Evolutionary conservation across 1,284 basidiomycete genomes (phyloP), one percentile per base, ranked within the genome.

Genomic region (Boletus semigastroideus): DNA sequence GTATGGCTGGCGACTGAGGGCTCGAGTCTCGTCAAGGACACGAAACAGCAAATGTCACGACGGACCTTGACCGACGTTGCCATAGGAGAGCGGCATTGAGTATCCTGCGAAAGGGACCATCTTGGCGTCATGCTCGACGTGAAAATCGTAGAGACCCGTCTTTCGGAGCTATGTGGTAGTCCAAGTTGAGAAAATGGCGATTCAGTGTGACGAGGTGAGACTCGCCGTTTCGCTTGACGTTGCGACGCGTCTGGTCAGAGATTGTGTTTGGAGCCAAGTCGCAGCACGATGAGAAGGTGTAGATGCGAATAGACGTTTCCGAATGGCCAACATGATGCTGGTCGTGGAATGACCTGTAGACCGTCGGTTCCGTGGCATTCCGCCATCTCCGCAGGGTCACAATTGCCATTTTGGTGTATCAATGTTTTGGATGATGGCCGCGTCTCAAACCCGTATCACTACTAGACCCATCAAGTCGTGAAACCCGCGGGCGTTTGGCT

Each of bases 41-140:
- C 44, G 41, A 49, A 61, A 66, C 46, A 6, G 16, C 31, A n/a
- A 38, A 33, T 39, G 51, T 40, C 33, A 40, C 25, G 33, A 55
- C 78, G 56, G 53, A 90, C 93, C 83, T 77, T 94, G 90, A 2
- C 92, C 92, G 46, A 92, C 82, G 48, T 80, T 79, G 16, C 85
- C 88, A 65, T 98, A 99, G 5, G 82, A 75, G 48, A 99, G 78
- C 1, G 96, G 96, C 96, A 99, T 99, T 13, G 84, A 83, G 71
- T 86, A 98, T 5, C 96, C 96, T 2, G 93, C 95, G 68, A 98
- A 99, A 0, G 92, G 89, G 1, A 98, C 94, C 91, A 99, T 95
- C 74, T 97, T 97, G 16, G 87, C 97, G 36, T 83, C 87, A 67
- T 94, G 79, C 58, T 82, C 67, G 52, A 92, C 71, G 69, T 99